Evolutionary conservation across 2,329 filamentous ascomycete genomes (phyloP), one percentile per base, ranked within the genome.

Genomic region (Epichloe baconii): DNA sequence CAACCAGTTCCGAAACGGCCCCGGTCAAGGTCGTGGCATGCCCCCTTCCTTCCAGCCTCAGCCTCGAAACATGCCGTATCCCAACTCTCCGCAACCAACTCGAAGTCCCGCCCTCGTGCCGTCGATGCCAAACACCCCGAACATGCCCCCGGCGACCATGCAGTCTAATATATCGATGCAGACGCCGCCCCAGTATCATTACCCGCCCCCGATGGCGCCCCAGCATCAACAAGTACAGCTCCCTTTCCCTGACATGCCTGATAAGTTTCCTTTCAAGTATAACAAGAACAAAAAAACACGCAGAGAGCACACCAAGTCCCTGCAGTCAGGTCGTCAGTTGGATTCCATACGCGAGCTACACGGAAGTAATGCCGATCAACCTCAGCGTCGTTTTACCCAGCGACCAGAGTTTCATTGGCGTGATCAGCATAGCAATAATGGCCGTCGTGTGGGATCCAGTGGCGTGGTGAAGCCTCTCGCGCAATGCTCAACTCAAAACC

Each of bases 101-200:
- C 76, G 78, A 62, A 85, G 85, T 71, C 79, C 85, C 55, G 81
- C 82, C 35, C 71, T 86, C 51, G 70, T 80, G 31, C 78, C 78
- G 51, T 80, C 82, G 37, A 76, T 85, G 59, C 82, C 84, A 52
- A 77, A 77, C 55, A 86, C 83, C 34, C 83, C 86, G 55, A 80
- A 85, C 71, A 82, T 82, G 82, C 77, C 65, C 52, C 72, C 75
- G 42, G 77, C 77, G 47, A 75, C 75, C 56, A 78, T 79, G 62
- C 68, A 69, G 54, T 64, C 65, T 3, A 62, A 63, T 51, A 82
- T 88, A 66, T 77, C 85, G 47, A 85, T 86, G 68, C 75, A 75
- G 66, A 75, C 75, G 52, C 75, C 77, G 53, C 76, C 78, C 43
- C 76, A 78, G 55, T 85, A 83, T 71, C 79, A 79, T 57, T 79